Base-by-base conservation (phyloP, 768 basidiomycete species). In the Favolaschia claudopus region DNA sequence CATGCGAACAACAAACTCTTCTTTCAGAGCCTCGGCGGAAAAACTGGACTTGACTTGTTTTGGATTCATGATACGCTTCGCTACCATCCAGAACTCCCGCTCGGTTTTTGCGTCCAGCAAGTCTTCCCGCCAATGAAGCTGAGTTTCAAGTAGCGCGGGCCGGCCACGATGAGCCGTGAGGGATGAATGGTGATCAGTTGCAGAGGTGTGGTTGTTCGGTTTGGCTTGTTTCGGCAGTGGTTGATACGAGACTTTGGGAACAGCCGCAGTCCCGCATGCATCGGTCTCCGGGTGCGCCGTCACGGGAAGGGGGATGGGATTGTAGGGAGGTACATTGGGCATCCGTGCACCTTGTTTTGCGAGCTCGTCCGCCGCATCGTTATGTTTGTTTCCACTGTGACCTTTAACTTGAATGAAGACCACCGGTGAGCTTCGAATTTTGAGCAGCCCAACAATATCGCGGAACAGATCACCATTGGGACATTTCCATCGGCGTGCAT, bases 391-490 rank as follows among this genome's bases (percentile, higher is more conserved):
- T 1, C 31, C 37, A 1, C 45, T 28, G 20, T 57, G 55, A 12
- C 32, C 55, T 7, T 24, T 27, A 17, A 57, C 55, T 24, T 57
- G n/a, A n/a, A 17, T 1, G n/a, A 57, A 57, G 1, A 19, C 28
- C 0, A 68, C 46, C 1, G 61, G 3, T 0, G 60, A 61, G 0
- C 24, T 29, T 1, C 64, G 47, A 0, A 15, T 7, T 27, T 33
- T 25, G 15, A 68, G 49, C 20, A 42, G 46, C 6, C 15, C 27
- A 15, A 32, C 44, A 25, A 68, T 63, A 32, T 58, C 63, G 3
- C 34, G 28, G 7, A 66, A 45, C 1, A 68, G 15, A 29, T 68
- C 64, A 0, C 61, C 61, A 60, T 68, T 65, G 7, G 31, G 38
- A 15, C 55, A 52, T 20, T 51, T 55, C 66, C 66, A 65, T 14